A percentile compares a stretch with the other conserved stretches of the same genome.
Conservation (phyloP, 1,139 yeast genomes). For the Groenewaldozyma sp. region DNA sequence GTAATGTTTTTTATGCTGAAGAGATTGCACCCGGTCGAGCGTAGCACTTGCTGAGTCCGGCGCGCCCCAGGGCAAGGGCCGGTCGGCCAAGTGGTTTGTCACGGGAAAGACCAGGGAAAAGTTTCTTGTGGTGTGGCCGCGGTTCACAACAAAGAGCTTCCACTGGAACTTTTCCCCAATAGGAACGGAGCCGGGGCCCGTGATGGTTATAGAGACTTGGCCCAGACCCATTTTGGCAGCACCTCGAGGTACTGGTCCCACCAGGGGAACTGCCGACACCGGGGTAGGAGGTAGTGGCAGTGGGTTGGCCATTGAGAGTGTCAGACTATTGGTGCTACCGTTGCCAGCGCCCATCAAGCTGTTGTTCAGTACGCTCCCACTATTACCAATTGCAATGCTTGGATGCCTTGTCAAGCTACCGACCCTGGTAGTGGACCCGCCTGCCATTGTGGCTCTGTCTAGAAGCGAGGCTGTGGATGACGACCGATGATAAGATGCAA, state of each 20-base stretch:
- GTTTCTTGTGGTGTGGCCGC: constrained; percentile 32
- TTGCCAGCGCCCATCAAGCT: too few relatives aligned
- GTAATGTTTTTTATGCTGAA: background rate
- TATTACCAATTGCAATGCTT: background rate
- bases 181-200: constrained; percentile 52
- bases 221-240: constrained; percentile 8
- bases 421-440: background rate
- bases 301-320: background rate
- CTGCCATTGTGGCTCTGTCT: background rate
- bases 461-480: background rate
- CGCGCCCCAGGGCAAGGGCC: constrained; percentile 1
- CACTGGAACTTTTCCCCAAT: constrained; percentile 56
- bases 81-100: constrained; percentile 13
- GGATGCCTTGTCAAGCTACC: background rate
- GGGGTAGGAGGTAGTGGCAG: background rate
- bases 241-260: background rate
- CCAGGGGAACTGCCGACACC: too few relatives aligned
- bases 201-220: constrained; percentile 52
- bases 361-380: background rate
- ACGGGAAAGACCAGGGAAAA: constrained; percentile 36
- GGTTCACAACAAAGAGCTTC: constrained; percentile 61
- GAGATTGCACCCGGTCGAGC: background rate
- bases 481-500: too few relatives aligned
- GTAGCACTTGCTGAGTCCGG: background rate
- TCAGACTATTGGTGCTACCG: background rate